phyloP scores from a whole-genome alignment of 768 basidiomycete genomes.

The Crepidotus variabilis region DNA sequence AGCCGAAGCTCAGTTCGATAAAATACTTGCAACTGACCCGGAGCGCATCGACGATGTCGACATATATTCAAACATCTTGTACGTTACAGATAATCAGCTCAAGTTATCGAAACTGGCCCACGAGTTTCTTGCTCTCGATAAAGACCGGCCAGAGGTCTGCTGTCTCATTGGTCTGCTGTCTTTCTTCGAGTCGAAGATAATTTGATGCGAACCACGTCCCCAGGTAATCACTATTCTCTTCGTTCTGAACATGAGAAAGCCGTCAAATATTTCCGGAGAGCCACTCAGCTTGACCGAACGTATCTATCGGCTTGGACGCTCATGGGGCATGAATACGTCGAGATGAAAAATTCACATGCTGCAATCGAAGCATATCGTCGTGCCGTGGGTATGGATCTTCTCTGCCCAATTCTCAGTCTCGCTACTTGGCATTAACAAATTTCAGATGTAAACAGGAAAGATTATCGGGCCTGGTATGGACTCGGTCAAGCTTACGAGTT shows the following conservation, averaged over 20 bases:
- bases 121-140: conserved; percentile 83
- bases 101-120: conserved; percentile 91
- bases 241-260: conserved; percentile 94
- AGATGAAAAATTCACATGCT: conserved; percentile 99
- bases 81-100: conserved; percentile 85
- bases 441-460: conserved; percentile 91
- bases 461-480: conserved; percentile 98
- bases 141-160: conserved; percentile 94
- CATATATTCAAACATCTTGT: conserved; percentile 94
- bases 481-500: conserved; percentile 98
- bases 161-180: conserved; percentile 80
- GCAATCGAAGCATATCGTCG: conserved; percentile 97
- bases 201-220: conserved; percentile 1
- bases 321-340: conserved; percentile 98
- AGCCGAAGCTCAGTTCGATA: conserved; percentile 83
- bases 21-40: conserved; percentile 77
- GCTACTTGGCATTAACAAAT: conserved; percentile 1
- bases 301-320: conserved; percentile 98
- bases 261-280: conserved; percentile 90
- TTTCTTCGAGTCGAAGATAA: not conserved
- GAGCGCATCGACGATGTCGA: conserved; percentile 93
- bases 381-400: conserved; percentile 73
- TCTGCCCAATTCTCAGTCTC: not conserved
- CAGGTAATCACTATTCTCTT: conserved; percentile 97
- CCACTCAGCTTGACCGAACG: conserved; percentile 91